These are phyloP conservation scores for Trametes cingulata DNA, from an alignment of 768 basidiomycete species.

Conservation along the genomic window DNA sequence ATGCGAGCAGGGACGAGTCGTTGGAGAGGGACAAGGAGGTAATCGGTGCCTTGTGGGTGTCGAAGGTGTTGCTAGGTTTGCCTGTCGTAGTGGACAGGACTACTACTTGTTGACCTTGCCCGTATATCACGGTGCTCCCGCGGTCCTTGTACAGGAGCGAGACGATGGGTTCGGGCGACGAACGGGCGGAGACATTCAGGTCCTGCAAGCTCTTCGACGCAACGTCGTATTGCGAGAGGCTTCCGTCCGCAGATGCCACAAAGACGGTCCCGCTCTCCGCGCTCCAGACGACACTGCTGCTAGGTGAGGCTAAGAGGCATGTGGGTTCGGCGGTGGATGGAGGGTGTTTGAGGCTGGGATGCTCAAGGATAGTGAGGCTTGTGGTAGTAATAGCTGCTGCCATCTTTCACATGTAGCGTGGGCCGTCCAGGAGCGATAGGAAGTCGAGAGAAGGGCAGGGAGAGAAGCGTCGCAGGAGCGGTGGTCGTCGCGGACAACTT, in stretches of 20 bases:
- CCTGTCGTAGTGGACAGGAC: slow-evolving; percentile 49
- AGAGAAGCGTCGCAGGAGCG: neutral
- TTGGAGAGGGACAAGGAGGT: slow-evolving; percentile 59
- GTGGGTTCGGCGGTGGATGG: slow-evolving; percentile 28
- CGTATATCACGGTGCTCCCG: slow-evolving; percentile 48
- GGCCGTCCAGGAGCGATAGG: neutral
- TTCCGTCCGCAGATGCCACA: slow-evolving; percentile 44
- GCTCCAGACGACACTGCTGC: slow-evolving; percentile 54
- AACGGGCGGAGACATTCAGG: slow-evolving; percentile 34
- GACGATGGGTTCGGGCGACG: slow-evolving; percentile 30
- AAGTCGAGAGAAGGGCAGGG: neutral
- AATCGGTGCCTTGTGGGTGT: slow-evolving; percentile 51
- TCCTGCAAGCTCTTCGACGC: slow-evolving; percentile 42
- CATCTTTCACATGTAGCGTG: slow-evolving; percentile 5
- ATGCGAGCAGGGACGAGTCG: slow-evolving; percentile 57
- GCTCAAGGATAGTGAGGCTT: slow-evolving; percentile 34
- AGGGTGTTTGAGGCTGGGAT: slow-evolving; percentile 45
- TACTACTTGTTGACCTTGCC: slow-evolving; percentile 46
- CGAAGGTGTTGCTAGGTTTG: slow-evolving; percentile 49
- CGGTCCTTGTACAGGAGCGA: slow-evolving; percentile 38
- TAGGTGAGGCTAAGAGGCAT: slow-evolving; percentile 18
- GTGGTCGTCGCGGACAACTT: neutral
- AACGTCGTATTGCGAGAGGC: slow-evolving; percentile 53
- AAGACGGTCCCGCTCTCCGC: slow-evolving; percentile 56
- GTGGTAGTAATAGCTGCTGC: slow-evolving; percentile 11